phyloP scores from a whole-genome alignment of 129 eudicot species.

The Mikania micrantha region DNA sequence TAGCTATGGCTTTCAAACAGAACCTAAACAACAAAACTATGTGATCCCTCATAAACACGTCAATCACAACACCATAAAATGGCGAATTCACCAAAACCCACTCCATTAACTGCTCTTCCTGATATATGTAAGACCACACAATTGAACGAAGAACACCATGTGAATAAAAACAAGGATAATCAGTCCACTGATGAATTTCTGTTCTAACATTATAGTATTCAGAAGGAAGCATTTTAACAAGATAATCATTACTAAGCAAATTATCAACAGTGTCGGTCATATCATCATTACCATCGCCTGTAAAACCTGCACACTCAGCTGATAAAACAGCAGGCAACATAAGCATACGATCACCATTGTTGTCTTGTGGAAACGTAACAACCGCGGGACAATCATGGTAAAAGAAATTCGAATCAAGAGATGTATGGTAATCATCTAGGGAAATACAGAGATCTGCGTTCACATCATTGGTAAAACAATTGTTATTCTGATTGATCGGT shows the following conservation, averaged over 20 bases:
- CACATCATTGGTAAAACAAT: constrained; percentile 7
- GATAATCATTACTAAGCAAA: too few relatives aligned
- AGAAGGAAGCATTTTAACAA: constrained; percentile 61
- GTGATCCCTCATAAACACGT: constrained; percentile 52
- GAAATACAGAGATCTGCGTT: constrained; percentile 26
- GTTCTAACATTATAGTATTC: constrained; percentile 43
- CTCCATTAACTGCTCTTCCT: constrained; percentile 16
- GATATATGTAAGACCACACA: constrained; percentile 11
- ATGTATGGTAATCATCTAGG: constrained; percentile 23
- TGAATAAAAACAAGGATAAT: constrained; percentile 47
- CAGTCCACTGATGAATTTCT: constrained; percentile 59
- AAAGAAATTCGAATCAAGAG: constrained; percentile 39
- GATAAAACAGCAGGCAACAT: constrained; percentile 46
- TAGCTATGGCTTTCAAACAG: constrained; percentile 45
- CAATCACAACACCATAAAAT: constrained; percentile 61
- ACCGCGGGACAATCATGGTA: constrained; percentile 69
- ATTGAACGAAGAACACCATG: constrained; percentile 32
- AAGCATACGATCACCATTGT: constrained; percentile 4
- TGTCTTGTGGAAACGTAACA: constrained; percentile 30
- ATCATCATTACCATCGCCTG: constrained; percentile 6
- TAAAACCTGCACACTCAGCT: constrained; percentile 33
- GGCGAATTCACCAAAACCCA: constrained; percentile 68
- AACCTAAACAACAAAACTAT: constrained; percentile 47
- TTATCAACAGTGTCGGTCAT: not conserved
- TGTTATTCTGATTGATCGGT: not conserved